Conservation (phyloP, 2,329 filamentous ascomycete species). For the Fusarium oligoseptatum region DNA sequence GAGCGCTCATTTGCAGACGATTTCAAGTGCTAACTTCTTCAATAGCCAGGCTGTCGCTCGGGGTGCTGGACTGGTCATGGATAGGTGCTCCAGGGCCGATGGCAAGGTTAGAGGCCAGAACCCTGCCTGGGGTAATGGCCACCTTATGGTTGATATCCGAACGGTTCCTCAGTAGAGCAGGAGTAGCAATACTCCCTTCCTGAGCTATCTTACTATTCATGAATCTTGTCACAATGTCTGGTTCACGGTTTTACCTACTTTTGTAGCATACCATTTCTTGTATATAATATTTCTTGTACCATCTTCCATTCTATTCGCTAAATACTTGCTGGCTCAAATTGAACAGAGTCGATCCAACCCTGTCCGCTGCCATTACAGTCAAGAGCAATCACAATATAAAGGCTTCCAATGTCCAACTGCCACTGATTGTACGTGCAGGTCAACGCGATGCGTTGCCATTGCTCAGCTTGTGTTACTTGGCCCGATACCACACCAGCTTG, state of each 20-base stretch:
- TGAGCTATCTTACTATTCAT: no score
- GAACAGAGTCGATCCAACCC: background rate
- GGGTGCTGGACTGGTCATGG: constrained; percentile 21
- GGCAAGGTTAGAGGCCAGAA: constrained; percentile 25
- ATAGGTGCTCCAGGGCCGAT: constrained; percentile 12
- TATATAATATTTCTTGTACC: background rate
- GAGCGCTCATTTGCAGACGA: background rate
- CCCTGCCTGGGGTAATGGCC: constrained; percentile 21
- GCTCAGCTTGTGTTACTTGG: background rate
- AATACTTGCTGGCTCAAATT: background rate
- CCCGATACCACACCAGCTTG: background rate
- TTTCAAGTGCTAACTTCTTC: background rate
- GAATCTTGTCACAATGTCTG: no score
- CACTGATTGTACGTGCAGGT: background rate
- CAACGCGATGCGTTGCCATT: background rate
- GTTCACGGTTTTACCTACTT: background rate
- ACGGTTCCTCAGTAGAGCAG: background rate
- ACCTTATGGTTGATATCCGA: constrained; percentile 25
- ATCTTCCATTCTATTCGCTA: background rate
- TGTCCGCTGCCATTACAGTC: background rate
- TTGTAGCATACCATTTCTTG: background rate
- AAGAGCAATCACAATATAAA: background rate
- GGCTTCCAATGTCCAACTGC: background rate
- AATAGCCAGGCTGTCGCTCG: constrained; percentile 22
- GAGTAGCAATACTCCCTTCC: background rate